Base-by-base conservation (phyloP, 2,329 filamentous ascomycete species). In the Cladophialophora psammophila region DNA sequence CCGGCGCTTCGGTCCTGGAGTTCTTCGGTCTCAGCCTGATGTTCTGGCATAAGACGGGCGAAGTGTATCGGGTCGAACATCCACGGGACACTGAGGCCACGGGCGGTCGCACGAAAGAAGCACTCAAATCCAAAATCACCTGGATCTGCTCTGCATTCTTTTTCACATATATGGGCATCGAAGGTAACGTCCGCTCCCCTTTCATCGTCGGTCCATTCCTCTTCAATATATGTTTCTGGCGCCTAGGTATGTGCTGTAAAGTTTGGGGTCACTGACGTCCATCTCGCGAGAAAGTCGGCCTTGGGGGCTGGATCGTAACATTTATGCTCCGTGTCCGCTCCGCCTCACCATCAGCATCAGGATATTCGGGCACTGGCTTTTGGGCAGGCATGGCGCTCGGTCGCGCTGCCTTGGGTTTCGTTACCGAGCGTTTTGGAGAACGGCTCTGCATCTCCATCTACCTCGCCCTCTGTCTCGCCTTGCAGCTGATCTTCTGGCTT, bases 291-390 rank as follows among this genome's bases (percentile, higher is more conserved):
- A 26, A 13, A 70, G 70, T 72, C 54, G 70, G 70, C 26, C 80
- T 91, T 1, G 88, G 88, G 18, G 90, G 90, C 35, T 93, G 90
- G 91, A 88, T 94, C 68, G 88, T 92, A 60, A 72, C 70, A 6
- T 96, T 96, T 76, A 96, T 96, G 91, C 87, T 94, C n/a, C 82
- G 86, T 20, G 88, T 93, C 31, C 86, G 93, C 13, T 78, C 89
- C 42, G 91, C 89, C 3, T 84, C 82, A 31, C 81, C 87, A 0
- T 94, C 95, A 74, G 84, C 88, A 1, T 89, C 90, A 38, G 92
- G 92, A 2, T 87, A 95, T 80, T 88, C 87, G 0, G 89, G 88
- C 0, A 94, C 91, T 0, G 89, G 72, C 1, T 73, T 93, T 80
- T 95, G 92, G 92, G 85, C 91, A 38, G 92, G 92, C 0, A 82